Evolutionary conservation across 1,139 yeast genomes (phyloP), one percentile per base, ranked within the genome.

Genomic region (Ashbya aceris): DNA sequence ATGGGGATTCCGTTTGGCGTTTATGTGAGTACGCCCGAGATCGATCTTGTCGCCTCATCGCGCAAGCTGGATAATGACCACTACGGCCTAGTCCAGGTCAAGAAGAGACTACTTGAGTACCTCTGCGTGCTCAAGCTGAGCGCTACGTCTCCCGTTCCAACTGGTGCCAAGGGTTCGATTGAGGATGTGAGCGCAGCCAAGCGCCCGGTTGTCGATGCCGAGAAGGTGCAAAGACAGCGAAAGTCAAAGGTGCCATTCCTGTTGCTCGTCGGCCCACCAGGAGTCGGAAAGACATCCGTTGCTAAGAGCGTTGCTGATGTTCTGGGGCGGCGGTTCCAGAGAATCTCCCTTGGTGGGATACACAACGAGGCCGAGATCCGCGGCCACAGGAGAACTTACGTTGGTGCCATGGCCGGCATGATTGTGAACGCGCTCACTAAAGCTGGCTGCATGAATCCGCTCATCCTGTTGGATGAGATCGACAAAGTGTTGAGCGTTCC

Each of bases 331-430:
- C 76, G 79, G 51, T 84, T 86, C 59, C 94, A 86, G 62, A 70
- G 96, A 45, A 73, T 87, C 33, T 83, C 95, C 1, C 74, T 87
- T 7, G 96, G 96, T 33, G 96, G 96, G 40, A 71, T 87, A 37
- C 77, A 83, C 48, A 96, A 87, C 56, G 95, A 86, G 58, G 83
- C 94, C 12, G 96, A 87, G 54, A 81, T 87, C 46, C 73, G 95
- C 54, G 96, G 96, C 2, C 96, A 87, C 60, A 71, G 96, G 60
- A 71, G 96, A 55, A 87, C 96, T 0, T 87, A 86, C 60, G 93
- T 87, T 36, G 96, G 96, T 2, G 89, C 96, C 2, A 80, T 87
- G 83, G 95, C 96, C 0, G 96, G 96, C 6, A 72, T 84, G 33
- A 69, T 87, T 17, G 73, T 85, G 26, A 94, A 83, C 64, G 83